phyloP scores from a whole-genome alignment of 306 rosid genomes.

The Fragaria nilgerrensis region DNA sequence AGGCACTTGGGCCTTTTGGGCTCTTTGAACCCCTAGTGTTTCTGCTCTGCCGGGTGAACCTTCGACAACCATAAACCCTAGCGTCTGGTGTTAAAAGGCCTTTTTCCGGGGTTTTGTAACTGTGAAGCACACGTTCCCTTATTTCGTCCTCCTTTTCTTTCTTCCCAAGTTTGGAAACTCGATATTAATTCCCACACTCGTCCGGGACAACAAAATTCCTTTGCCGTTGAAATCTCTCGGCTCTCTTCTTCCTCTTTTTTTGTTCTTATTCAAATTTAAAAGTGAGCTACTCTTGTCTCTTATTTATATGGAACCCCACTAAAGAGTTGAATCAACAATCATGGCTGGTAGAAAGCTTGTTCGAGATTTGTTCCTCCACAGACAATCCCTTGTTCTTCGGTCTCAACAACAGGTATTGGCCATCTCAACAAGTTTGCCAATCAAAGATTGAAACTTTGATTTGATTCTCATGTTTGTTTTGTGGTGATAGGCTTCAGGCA shows the following conservation, averaged over 20 bases:
- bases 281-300: too few species aligned
- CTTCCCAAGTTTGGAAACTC: slow-evolving; percentile 10
- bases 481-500: slow-evolving; percentile 37
- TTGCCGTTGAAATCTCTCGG: not conserved
- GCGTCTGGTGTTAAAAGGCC: not conserved
- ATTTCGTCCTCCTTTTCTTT: slow-evolving; percentile 11
- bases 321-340: too few species aligned
- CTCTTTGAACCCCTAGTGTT: too few species aligned
- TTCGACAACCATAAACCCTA: slow-evolving; percentile 12
- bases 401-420: slow-evolving; percentile 46
- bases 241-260: slow-evolving; percentile 5
- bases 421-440: not conserved
- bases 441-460: slow-evolving; percentile 1
- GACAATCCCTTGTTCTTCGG: slow-evolving; percentile 42
- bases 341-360: slow-evolving; percentile 69
- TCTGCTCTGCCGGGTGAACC: too few species aligned
- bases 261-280: not conserved
- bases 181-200: not conserved
- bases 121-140: not conserved
- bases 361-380: slow-evolving; percentile 65
- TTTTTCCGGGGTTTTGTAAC: not conserved
- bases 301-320: too few species aligned
- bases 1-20: too few species aligned
- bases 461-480: slow-evolving; percentile 2
- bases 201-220: not conserved